phyloP scores from a whole-genome alignment of 129 eudicot species.

The Smallanthus sonchifolius region DNA sequence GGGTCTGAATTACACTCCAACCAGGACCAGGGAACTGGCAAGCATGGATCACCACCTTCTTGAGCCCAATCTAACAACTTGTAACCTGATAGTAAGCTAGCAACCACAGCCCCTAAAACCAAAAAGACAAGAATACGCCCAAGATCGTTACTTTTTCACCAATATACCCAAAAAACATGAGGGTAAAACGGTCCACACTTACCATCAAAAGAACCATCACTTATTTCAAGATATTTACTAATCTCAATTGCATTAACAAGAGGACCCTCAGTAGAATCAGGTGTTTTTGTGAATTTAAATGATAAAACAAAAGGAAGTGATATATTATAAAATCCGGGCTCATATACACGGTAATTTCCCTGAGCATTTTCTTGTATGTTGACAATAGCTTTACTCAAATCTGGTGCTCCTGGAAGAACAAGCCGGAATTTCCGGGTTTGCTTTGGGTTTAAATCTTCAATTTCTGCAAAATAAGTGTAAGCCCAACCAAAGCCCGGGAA shows the following conservation, averaged over 20 bases:
- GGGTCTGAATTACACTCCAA: constrained; percentile 74
- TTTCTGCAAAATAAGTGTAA: constrained; percentile 82
- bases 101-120: constrained; percentile 49
- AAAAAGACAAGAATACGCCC: constrained; percentile 6
- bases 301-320: constrained; percentile 80
- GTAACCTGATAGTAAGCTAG: constrained; percentile 51
- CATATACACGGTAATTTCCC: constrained; percentile 74
- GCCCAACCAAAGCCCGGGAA: constrained; percentile 98
- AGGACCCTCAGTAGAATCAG: constrained; percentile 86
- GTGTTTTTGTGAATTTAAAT: constrained; percentile 64
- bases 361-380: constrained; percentile 90
- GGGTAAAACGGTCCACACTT: constrained; percentile 22
- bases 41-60: constrained; percentile 99
- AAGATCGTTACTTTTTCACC: background rate
- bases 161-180: background rate
- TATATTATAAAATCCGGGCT: constrained; percentile 74
- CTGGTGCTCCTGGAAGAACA: constrained; percentile 58
- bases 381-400: constrained; percentile 61
- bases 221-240: constrained; percentile 63
- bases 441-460: constrained; percentile 52
- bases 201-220: constrained; percentile 84
- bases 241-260: constrained; percentile 95
- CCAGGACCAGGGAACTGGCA: constrained; percentile 98
- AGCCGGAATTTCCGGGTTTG: constrained; percentile 68
- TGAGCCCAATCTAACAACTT: constrained; percentile 69